Evolutionary conservation across 1,139 yeast genomes (phyloP), one percentile per base, ranked within the genome.

Genomic region (Casaregolazyma lundiana): DNA sequence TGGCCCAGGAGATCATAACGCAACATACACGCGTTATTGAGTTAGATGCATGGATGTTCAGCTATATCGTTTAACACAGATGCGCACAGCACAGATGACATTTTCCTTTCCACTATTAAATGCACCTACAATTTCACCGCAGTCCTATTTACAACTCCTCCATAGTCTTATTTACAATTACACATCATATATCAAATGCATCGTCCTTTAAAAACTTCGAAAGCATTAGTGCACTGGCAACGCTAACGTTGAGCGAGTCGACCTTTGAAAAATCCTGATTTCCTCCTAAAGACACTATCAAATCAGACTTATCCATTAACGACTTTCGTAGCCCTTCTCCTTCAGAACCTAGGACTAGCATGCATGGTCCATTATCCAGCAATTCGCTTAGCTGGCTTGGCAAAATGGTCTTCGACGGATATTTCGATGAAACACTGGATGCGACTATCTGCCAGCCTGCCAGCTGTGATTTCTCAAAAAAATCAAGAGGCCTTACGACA

Each of bases 171-270:
- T n/a, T n/a, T n/a, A 30, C 13, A 30, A n/a, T 11, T 16, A 11
- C 32, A 21, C n/a, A 11, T 34, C 18, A 41, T 5, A 42, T 20
- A 38, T 57, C 60, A 45, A 57, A 54, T 1, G 53, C 57, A 16
- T 30, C 43, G 15, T 50, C 44, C 8, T 44, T 49, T 30, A 70
- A 54, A 41, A 76, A 69, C 57, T 71, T 72, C 36, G 73, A 69
- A 22, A 86, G 65, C 45, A 87, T 61, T 30, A 88, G 61, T 1
- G 90, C 94, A 2, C 90, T 76, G 0, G 97, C 96, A 4, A 89
- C 96, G 60, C 95, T 85, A 34, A 87, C 97, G 61, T 89, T 89
- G 56, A 89, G 69, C 18, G 95, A 85, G 60, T 88, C 96, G 32
- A 89, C 81, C 13, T 78, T 66, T 2, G 58, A 58, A n/a, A 38